phyloP scores from a whole-genome alignment of 225 moss, liverwort and hornwort species.

The Bryum argenteum region DNA sequence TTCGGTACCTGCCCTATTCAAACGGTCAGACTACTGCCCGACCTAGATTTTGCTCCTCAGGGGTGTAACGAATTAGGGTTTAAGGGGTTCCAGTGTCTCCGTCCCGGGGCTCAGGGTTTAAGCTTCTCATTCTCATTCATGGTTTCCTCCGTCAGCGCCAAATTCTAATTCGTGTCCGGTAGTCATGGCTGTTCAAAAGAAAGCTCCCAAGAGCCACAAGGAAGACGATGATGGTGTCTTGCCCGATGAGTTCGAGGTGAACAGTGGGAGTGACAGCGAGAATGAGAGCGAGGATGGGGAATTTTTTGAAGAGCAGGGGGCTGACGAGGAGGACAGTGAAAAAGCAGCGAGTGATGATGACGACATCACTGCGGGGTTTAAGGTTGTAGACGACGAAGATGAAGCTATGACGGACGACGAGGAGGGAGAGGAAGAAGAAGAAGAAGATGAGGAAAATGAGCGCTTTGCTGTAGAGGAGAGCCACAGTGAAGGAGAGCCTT shows the following conservation, averaged over 20 bases:
- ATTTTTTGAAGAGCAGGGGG: background rate
- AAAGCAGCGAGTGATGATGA: constrained; percentile 21
- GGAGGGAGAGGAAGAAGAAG: constrained; percentile 11
- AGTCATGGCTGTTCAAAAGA: background rate
- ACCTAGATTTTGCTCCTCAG: no score
- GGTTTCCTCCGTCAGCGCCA: background rate
- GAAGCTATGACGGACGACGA: constrained; percentile 23
- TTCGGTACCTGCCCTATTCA: no score
- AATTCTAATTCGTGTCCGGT: constrained; percentile 22
- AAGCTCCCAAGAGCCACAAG: constrained; percentile 20
- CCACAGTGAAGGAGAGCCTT: constrained; percentile 41
- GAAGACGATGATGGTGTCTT: background rate
- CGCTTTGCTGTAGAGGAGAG: constrained; percentile 31
- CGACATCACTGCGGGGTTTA: constrained; percentile 1
- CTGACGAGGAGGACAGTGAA: constrained; percentile 23
- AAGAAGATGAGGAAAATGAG: background rate
- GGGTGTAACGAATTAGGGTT: no score
- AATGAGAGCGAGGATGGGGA: constrained; percentile 19
- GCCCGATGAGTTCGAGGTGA: no score
- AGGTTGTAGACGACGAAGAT: constrained; percentile 18
- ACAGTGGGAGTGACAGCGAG: no score
- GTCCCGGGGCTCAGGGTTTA: no score
- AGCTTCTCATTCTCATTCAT: no score
- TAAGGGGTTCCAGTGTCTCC: no score
- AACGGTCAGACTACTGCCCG: no score